Evolutionary conservation across 163 green algal species (phyloP).

Genomic region (Prototheca cutis): DNA sequence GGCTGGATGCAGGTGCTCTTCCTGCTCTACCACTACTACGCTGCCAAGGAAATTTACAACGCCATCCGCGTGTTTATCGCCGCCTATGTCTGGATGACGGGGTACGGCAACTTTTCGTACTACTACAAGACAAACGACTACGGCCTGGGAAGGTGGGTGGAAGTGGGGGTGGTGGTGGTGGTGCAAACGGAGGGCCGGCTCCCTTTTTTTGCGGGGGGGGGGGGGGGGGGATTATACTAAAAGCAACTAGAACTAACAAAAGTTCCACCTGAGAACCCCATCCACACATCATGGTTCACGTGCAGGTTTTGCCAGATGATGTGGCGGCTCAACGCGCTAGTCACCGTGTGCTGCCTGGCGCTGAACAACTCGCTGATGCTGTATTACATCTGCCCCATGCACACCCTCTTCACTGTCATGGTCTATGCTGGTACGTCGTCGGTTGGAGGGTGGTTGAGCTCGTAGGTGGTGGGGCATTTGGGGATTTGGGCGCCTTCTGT

Average conservation of each 20-base stretch:
- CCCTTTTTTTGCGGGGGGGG: too few species aligned
- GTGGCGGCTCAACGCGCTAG: constrained; percentile 84
- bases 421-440: constrained; percentile 73
- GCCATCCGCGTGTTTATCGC: constrained; percentile 94
- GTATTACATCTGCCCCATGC: constrained; percentile 99
- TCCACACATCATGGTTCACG: background rate
- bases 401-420: constrained; percentile 92
- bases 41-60: constrained; percentile 89
- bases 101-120: constrained; percentile 94
- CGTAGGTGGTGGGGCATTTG: too few species aligned
- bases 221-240: too few species aligned
- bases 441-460: too few species aligned
- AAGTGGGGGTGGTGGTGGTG: too few species aligned
- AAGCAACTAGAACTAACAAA: too few species aligned
- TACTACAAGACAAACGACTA: constrained; percentile 91
- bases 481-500: too few species aligned
- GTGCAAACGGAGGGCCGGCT: too few species aligned
- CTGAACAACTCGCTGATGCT: constrained; percentile 91
- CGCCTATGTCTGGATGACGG: constrained; percentile 96
- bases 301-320: constrained; percentile 78
- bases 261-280: background rate
- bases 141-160: constrained; percentile 47
- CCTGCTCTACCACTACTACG: constrained; percentile 95
- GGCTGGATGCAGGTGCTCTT: constrained; percentile 98
- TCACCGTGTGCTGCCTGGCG: constrained; percentile 64